A percentile compares a stretch with the other conserved stretches of the same genome.
These are phyloP conservation scores for Cladophialophora psammophila DNA, from an alignment of 2,329 filamentous ascomycete genomes.

Conservation along the genomic window DNA sequence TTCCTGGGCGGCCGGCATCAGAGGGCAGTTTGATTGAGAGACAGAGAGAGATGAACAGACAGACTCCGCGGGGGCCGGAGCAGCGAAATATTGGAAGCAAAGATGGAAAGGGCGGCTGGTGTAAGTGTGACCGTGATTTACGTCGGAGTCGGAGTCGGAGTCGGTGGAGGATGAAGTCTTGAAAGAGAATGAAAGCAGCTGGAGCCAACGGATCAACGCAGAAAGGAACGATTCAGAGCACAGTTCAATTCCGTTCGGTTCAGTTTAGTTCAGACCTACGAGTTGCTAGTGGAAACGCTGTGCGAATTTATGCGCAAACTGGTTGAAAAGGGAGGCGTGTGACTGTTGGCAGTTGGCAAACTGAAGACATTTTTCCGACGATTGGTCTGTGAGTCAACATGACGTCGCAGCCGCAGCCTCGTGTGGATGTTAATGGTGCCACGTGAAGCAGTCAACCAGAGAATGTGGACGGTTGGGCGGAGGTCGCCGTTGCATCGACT, in stretches of 20 bases:
- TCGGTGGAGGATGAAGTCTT: neutral
- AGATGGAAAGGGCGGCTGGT: neutral
- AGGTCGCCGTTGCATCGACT: conserved; percentile 12
- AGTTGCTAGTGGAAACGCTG: neutral
- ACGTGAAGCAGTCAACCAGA: conserved; percentile 13
- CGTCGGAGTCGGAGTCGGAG: neutral
- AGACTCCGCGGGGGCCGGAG: neutral
- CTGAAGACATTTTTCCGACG: neutral
- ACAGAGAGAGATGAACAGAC: neutral
- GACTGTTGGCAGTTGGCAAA: neutral
- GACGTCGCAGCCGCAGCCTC: conserved; percentile 24
- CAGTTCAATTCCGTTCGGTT: neutral
- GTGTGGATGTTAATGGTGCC: conserved; percentile 17
- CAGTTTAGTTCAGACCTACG: neutral
- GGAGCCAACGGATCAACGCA: neutral
- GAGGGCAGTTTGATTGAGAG: neutral
- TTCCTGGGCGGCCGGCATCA: conserved; percentile 59
- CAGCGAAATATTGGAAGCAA: neutral
- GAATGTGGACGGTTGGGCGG: conserved; percentile 7
- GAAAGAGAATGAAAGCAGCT: neutral
- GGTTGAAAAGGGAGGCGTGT: neutral
- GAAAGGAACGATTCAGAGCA: neutral
- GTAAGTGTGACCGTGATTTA: neutral
- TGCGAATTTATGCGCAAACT: neutral
- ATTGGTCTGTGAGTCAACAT: conserved; percentile 33